These are phyloP conservation scores for Termitomyces sp. DNA, from an alignment of 1,284 basidiomycete genomes.

Conservation along the genomic window DNA sequence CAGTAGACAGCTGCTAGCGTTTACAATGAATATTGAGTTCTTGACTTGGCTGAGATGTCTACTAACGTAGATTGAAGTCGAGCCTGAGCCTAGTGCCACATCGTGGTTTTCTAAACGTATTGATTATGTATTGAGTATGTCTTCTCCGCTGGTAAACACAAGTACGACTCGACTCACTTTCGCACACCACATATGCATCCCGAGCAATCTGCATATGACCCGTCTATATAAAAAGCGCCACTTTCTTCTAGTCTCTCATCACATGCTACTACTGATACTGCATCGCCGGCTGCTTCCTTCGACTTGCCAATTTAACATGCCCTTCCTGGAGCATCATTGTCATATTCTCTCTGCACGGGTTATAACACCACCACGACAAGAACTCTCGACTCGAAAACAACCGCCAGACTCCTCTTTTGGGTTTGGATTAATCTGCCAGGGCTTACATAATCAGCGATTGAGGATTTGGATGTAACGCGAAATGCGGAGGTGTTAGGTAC, in stretches of 20 bases:
- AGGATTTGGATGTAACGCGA: constrained; percentile 25
- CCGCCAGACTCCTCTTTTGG: constrained; percentile 26
- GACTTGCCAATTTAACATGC: not conserved
- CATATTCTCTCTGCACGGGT: constrained; percentile 18
- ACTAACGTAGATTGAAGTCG: not conserved
- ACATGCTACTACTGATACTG: not conserved
- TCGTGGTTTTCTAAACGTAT: not conserved
- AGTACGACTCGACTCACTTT: not conserved
- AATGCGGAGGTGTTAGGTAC: constrained; percentile 24
- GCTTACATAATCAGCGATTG: constrained; percentile 13
- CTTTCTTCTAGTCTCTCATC: not conserved
- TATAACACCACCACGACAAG: constrained; percentile 14
- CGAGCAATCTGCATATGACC: too few relatives aligned
- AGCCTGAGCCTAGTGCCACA: not conserved
- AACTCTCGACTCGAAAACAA: constrained; percentile 22
- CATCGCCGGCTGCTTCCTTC: not conserved
- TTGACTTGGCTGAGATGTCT: not conserved
- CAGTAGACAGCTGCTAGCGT: not conserved
- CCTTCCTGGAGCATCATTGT: not conserved
- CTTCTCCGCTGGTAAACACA: not conserved
- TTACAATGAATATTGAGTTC: not conserved
- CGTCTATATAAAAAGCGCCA: too few relatives aligned
- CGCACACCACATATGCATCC: too few relatives aligned
- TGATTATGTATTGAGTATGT: not conserved
- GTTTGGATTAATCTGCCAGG: constrained; percentile 22